A percentile compares a stretch with the other conserved stretches of the same genome.
These are phyloP conservation scores for Lactarius psammicola DNA, from an alignment of 768 basidiomycete species.

Conservation along the genomic window DNA sequence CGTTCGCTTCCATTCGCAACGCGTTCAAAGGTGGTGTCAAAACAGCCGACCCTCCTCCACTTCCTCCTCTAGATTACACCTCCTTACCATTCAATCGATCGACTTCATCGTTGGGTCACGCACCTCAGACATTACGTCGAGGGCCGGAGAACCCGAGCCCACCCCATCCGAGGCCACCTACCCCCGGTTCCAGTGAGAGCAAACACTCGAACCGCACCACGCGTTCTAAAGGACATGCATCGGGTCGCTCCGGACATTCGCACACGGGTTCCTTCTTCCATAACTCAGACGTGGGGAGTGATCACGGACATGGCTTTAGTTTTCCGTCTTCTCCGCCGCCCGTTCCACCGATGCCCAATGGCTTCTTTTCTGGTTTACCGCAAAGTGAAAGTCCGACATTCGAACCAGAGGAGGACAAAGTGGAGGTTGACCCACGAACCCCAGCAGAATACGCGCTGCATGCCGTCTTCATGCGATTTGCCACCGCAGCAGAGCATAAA, in stretches of 20 bases:
- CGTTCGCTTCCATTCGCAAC: slow-evolving; percentile 83
- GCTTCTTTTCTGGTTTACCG: slow-evolving; percentile 43
- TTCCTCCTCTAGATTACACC: slow-evolving; percentile 67
- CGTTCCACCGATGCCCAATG: slow-evolving; percentile 72
- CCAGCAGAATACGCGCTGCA: slow-evolving; percentile 88
- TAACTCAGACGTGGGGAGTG: slow-evolving; percentile 68
- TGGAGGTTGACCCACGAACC: slow-evolving; percentile 69
- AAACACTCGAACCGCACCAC: slow-evolving; percentile 38
- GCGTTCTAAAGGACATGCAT: slow-evolving; percentile 56
- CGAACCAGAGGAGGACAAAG: slow-evolving; percentile 58
- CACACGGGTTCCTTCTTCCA: slow-evolving; percentile 74
- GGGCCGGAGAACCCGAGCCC: slow-evolving; percentile 48
- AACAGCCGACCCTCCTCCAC: slow-evolving; percentile 61
- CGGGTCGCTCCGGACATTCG: slow-evolving; percentile 74
- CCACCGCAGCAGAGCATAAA: slow-evolving; percentile 72
- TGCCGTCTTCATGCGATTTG: slow-evolving; percentile 85
- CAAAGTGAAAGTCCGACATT: slow-evolving; percentile 51
- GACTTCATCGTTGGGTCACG: slow-evolving; percentile 65
- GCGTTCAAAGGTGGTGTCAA: slow-evolving; percentile 74
- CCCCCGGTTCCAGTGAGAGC: slow-evolving; percentile 52
- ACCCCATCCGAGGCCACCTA: slow-evolving; percentile 57
- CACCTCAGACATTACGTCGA: slow-evolving; percentile 41
- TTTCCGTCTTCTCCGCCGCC: slow-evolving; percentile 65
- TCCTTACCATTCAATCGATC: slow-evolving; percentile 79
- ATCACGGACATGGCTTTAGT: slow-evolving; percentile 47